Conservation (phyloP, 2,329 filamentous ascomycete genomes). For the Penicillium sp. region DNA sequence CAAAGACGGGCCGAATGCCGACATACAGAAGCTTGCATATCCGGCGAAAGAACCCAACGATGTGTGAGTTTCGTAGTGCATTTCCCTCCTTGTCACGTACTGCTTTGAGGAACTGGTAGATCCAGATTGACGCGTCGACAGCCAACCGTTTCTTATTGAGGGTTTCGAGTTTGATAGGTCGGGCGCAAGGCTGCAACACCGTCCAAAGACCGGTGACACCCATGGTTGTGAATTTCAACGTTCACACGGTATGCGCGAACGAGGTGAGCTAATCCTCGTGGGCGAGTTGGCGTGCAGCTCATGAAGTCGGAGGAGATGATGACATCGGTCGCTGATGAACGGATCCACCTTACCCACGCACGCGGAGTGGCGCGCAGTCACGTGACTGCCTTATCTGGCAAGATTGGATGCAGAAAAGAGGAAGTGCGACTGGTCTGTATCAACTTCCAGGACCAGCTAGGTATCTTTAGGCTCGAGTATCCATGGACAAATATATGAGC, state of each 20-base stretch:
- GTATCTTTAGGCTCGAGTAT: no score
- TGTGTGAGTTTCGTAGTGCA: constrained; percentile 89
- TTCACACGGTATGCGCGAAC: not conserved
- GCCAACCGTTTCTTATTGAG: constrained; percentile 95
- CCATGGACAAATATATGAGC: no score
- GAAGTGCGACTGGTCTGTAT: no score
- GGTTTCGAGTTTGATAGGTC: constrained; percentile 93
- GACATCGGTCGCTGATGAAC: not conserved
- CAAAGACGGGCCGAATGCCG: constrained; percentile 93
- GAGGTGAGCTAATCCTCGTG: not conserved
- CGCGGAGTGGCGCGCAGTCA: not conserved
- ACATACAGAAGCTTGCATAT: constrained; percentile 98
- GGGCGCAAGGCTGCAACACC: constrained; percentile 89
- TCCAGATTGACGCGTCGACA: constrained; percentile 98
- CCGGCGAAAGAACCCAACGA: constrained; percentile 95
- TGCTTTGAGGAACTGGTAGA: constrained; percentile 98
- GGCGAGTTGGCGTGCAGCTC: not conserved
- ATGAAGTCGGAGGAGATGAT: not conserved
- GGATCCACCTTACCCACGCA: not conserved
- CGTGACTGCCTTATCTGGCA: not conserved
- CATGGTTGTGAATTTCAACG: constrained; percentile 55
- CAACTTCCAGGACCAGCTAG: no score
- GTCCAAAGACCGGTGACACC: constrained; percentile 98
- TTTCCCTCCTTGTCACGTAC: constrained; percentile 98
- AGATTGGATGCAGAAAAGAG: not conserved